A percentile compares a stretch with the other conserved stretches of the same genome.
These are phyloP conservation scores for Rugosomyces carneus DNA, from an alignment of 1,284 basidiomycete genomes.

Conservation along the genomic window DNA sequence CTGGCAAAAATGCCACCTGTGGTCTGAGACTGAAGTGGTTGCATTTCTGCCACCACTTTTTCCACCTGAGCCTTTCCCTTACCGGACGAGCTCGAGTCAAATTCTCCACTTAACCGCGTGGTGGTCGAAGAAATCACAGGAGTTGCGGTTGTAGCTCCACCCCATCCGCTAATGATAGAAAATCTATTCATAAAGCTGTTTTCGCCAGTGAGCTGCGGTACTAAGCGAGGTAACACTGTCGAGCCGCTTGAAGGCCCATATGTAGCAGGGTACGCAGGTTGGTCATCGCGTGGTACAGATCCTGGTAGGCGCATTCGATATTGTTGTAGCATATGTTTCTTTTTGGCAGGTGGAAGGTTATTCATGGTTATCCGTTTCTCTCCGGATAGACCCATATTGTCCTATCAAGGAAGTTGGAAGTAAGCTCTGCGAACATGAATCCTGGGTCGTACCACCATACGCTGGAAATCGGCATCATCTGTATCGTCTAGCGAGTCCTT, in stretches of 20 bases:
- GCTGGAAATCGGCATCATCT: conserved; percentile 38
- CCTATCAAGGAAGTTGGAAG: conserved; percentile 26
- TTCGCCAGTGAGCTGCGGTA: conserved; percentile 67
- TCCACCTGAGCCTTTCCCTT: conserved; percentile 24
- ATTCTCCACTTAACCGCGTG: conserved; percentile 34
- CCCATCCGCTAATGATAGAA: conserved; percentile 65
- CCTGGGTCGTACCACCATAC: conserved; percentile 49
- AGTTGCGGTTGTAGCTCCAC: conserved; percentile 29
- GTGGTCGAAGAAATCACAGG: conserved; percentile 28
- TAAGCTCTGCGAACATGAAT: not conserved
- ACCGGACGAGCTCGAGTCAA: conserved; percentile 22
- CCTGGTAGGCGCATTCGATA: conserved; percentile 31
- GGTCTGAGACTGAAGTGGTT: conserved; percentile 52
- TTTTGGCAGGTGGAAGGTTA: conserved; percentile 57
- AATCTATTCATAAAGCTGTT: conserved; percentile 65
- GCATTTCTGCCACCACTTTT: conserved; percentile 28
- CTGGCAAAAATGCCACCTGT: conserved; percentile 73
- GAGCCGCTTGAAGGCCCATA: conserved; percentile 57
- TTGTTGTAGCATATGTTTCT: conserved; percentile 63
- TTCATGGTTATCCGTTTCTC: conserved; percentile 63
- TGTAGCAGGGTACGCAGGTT: conserved; percentile 39
- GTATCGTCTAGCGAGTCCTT: conserved; percentile 24
- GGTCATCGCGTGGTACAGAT: conserved; percentile 22
- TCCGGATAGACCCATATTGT: conserved; percentile 71
- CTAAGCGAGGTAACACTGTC: conserved; percentile 49